Conservation (phyloP, 352 stramenopile genomes). For the Stephanocyclus meneghinianus region DNA sequence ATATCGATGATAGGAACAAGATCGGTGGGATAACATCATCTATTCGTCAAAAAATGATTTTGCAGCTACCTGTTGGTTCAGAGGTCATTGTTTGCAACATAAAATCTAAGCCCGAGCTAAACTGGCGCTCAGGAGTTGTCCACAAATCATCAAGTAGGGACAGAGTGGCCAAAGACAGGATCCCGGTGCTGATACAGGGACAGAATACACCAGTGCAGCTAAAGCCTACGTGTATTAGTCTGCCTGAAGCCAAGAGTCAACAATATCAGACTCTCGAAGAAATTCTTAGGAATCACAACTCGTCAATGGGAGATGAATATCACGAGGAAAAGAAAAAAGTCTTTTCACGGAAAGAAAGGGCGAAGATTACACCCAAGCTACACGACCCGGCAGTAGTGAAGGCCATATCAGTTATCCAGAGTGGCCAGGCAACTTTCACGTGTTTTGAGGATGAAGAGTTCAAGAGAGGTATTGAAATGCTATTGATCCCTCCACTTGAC, state of each 20-base stretch:
- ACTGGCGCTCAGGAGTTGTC: slow-evolving; percentile 12
- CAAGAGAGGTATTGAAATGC: slow-evolving; percentile 10
- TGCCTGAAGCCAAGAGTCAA: background rate
- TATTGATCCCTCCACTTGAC: slow-evolving; percentile 13
- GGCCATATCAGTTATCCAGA: slow-evolving; percentile 6
- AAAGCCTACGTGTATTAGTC: slow-evolving; percentile 15
- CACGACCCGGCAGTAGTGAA: slow-evolving; percentile 3
- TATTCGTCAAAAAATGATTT: background rate
- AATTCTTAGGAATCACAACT: too few species aligned
- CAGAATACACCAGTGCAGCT: background rate
- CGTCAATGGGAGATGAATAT: too few species aligned
- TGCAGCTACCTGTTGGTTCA: background rate
- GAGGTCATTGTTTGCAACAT: slow-evolving; percentile 12
- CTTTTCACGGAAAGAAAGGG: too few species aligned
- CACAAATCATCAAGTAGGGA: background rate
- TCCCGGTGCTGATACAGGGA: slow-evolving; percentile 16
- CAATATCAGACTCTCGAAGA: too few species aligned
- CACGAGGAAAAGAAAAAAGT: too few species aligned
- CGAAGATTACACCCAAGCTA: background rate
- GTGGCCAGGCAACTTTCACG: slow-evolving; percentile 17
- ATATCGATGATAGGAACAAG: slow-evolving; percentile 1
- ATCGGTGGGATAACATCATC: slow-evolving; percentile 1
- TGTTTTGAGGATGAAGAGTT: slow-evolving; percentile 2
- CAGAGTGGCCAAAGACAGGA: slow-evolving; percentile 3
- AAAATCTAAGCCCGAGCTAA: slow-evolving; percentile 17